Evolutionary conservation across 1,284 basidiomycete species (phyloP).

Genomic region (Anthracocystis panici-leucophaei): DNA sequence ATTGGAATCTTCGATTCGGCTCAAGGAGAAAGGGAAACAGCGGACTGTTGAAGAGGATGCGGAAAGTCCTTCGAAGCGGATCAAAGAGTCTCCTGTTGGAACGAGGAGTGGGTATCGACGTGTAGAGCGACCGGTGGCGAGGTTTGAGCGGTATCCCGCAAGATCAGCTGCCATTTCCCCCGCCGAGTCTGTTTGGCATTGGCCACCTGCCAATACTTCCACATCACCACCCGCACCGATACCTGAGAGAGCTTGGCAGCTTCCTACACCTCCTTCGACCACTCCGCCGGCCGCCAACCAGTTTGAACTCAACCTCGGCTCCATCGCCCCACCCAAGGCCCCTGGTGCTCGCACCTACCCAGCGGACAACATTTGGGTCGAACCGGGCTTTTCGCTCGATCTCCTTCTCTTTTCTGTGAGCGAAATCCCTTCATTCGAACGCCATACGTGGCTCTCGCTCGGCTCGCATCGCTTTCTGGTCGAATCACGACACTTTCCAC

Average conservation of each 20-base stretch:
- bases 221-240: too few species aligned
- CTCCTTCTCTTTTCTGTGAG: not conserved
- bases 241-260: not conserved
- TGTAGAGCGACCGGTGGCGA: too few species aligned
- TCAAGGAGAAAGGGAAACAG: too few species aligned
- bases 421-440: conserved; percentile 11
- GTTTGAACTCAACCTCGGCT: not conserved
- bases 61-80: too few species aligned
- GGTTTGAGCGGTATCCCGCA: too few species aligned
- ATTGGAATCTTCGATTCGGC: too few species aligned
- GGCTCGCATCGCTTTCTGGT: conserved; percentile 14
- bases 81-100: too few species aligned
- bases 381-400: not conserved
- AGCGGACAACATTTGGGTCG: not conserved
- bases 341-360: not conserved
- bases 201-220: too few species aligned
- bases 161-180: too few species aligned
- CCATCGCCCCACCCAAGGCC: not conserved
- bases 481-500: not conserved
- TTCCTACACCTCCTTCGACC: not conserved
- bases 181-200: too few species aligned
- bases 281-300: not conserved
- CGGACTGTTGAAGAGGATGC: too few species aligned
- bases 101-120: too few species aligned
- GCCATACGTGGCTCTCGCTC: conserved; percentile 5